phyloP scores from a whole-genome alignment of 2,329 filamentous ascomycete species.

The Blastomyces parvus region DNA sequence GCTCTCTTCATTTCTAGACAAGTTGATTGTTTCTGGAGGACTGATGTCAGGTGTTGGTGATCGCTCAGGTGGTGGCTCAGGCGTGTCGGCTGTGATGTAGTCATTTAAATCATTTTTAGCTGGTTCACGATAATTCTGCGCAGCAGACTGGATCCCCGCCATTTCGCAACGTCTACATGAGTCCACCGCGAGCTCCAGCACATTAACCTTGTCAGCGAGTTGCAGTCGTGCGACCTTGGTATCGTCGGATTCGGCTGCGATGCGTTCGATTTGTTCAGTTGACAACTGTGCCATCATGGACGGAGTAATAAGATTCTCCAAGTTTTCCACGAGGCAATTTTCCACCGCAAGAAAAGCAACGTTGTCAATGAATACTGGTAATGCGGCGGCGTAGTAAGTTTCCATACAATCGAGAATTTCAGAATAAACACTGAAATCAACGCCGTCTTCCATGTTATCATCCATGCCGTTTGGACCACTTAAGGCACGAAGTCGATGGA shows the following conservation, averaged over 20 bases:
- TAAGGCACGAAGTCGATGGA: conserved; percentile 11
- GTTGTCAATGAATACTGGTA: conserved; percentile 31
- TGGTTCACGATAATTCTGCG: conserved; percentile 12
- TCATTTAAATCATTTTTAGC: conserved; percentile 8
- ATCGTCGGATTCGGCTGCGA: conserved; percentile 21
- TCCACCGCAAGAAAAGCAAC: conserved; percentile 30
- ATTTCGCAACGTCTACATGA: conserved; percentile 18
- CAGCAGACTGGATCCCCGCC: conserved; percentile 13
- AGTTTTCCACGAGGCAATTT: conserved; percentile 29
- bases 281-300: conserved; percentile 26
- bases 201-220: conserved; percentile 12
- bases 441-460: conserved; percentile 2
- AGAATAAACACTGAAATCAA: conserved; percentile 12
- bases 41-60: conserved; percentile 4
- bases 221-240: conserved; percentile 10
- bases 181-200: conserved; percentile 14
- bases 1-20: not conserved
- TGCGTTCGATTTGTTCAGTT: conserved; percentile 18
- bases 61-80: conserved; percentile 7
- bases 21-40: not conserved
- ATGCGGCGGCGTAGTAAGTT: conserved; percentile 21
- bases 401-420: conserved; percentile 20
- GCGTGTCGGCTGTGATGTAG: conserved; percentile 3
- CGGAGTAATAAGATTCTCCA: conserved; percentile 28
- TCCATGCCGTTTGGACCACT: conserved; percentile 8